Evolutionary conservation across 1,284 basidiomycete species (phyloP).

Genomic region (Xerocomus cyaneibrunnescens): DNA sequence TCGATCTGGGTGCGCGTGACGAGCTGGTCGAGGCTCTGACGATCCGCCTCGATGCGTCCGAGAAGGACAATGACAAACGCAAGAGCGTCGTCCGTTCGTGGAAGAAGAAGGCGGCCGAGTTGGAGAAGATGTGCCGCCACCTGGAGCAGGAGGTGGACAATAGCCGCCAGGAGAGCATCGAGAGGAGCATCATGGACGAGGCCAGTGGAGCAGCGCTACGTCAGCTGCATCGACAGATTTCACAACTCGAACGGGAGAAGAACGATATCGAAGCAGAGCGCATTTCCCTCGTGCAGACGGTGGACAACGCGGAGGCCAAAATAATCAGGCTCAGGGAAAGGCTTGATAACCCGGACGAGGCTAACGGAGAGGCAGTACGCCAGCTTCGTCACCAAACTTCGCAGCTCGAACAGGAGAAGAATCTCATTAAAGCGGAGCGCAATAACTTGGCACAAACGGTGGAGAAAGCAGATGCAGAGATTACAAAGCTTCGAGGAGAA

Average conservation of each 20-base stretch:
- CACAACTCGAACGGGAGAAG: constrained; percentile 25
- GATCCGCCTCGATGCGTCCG: constrained; percentile 49
- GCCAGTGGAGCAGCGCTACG: constrained; percentile 68
- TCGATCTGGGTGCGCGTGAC: constrained; percentile 67
- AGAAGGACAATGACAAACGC: constrained; percentile 61
- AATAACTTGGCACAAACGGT: neutral
- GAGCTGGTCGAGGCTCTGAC: constrained; percentile 64
- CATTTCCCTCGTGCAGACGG: constrained; percentile 7
- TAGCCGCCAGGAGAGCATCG: constrained; percentile 63
- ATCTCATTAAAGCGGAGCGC: constrained; percentile 27
- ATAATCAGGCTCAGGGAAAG: constrained; percentile 45
- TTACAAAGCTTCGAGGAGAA: constrained; percentile 38
- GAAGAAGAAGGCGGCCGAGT: constrained; percentile 70
- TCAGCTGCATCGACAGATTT: constrained; percentile 52
- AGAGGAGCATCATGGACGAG: constrained; percentile 75
- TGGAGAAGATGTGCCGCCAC: constrained; percentile 60
- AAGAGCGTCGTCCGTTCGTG: constrained; percentile 53
- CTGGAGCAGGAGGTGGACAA: constrained; percentile 71
- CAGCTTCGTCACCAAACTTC: constrained; percentile 63
- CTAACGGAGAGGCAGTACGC: constrained; percentile 59
- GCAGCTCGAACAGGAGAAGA: constrained; percentile 59
- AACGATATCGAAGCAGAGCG: constrained; percentile 12
- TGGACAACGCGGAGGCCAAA: constrained; percentile 41
- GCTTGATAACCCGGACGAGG: constrained; percentile 51
- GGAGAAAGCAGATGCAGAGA: constrained; percentile 35